Conservation (phyloP, 148 eudicot genomes). For the Cornus florida region DNA sequence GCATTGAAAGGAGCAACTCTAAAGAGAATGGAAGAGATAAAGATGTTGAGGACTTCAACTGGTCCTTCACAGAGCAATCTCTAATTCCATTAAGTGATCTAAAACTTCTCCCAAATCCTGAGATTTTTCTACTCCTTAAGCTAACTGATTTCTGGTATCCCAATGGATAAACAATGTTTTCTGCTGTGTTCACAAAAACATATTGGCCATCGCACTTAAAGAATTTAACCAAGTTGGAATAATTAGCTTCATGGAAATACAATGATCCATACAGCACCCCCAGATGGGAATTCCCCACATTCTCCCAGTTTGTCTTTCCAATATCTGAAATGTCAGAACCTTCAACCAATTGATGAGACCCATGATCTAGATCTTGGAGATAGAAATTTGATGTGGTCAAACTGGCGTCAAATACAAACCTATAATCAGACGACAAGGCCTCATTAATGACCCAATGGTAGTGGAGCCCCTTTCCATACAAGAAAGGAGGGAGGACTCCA, state of each 20-base stretch:
- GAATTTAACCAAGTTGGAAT: conserved; percentile 51
- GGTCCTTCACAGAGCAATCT: conserved; percentile 26
- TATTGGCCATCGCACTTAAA: conserved; percentile 50
- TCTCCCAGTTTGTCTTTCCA: conserved; percentile 55
- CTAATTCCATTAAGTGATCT: conserved; percentile 24
- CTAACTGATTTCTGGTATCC: conserved; percentile 27
- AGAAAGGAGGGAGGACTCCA: conserved; percentile 90
- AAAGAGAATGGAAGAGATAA: conserved; percentile 52
- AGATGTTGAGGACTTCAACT: conserved; percentile 23
- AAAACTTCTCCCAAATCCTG: conserved; percentile 27
- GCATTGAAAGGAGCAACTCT: conserved; percentile 52
- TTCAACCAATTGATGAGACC: conserved; percentile 14
- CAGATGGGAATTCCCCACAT: conserved; percentile 55
- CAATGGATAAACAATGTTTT: conserved; percentile 46
- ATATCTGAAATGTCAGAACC: background rate
- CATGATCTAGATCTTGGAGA: conserved; percentile 33
- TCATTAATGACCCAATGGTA: conserved; percentile 80
- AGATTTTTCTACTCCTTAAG: conserved; percentile 33
- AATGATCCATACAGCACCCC: conserved; percentile 68
- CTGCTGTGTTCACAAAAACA: conserved; percentile 36
- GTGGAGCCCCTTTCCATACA: conserved; percentile 77
- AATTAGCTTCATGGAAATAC: conserved; percentile 51
- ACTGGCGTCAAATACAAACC: conserved; percentile 90
- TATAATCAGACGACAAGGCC: conserved; percentile 61
- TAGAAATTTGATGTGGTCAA: conserved; percentile 61